Evolutionary conservation across 345 rosid species (phyloP).

Genomic region (Cochlearia excelsa): DNA sequence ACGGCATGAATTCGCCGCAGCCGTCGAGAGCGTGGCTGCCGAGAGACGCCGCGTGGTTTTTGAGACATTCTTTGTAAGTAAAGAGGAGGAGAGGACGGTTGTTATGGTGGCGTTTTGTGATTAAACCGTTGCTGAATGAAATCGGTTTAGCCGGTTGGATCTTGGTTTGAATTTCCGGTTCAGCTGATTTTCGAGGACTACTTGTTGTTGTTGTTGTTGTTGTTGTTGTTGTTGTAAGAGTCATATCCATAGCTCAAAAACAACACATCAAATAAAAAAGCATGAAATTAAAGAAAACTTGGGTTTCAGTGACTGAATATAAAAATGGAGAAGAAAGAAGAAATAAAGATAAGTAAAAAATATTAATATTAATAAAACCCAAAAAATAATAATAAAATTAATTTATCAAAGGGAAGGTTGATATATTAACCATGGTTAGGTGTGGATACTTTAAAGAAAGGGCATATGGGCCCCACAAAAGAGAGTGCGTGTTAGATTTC

Average conservation of each 20-base stretch:
- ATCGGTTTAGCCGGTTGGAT: conserved; percentile 61
- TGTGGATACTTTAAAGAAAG: too few species aligned
- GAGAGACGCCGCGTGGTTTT: conserved; percentile 72
- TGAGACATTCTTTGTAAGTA: conserved; percentile 66
- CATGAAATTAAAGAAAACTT: not conserved
- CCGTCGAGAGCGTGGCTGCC: conserved; percentile 83
- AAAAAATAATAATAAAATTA: not conserved
- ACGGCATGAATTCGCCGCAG: conserved; percentile 87
- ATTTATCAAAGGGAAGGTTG: conserved; percentile 4
- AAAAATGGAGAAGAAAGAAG: too few species aligned
- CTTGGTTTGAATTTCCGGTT: conserved; percentile 60
- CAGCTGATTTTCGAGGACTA: conserved; percentile 58
- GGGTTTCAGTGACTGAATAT: too few species aligned
- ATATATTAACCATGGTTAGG: conserved; percentile 32
- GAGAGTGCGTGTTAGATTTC: conserved; percentile 38
- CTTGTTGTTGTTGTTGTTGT: too few species aligned
- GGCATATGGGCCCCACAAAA: conserved; percentile 15
- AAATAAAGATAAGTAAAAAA: too few species aligned
- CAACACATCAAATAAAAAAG: too few species aligned
- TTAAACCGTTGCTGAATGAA: conserved; percentile 66
- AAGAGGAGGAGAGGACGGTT: conserved; percentile 35
- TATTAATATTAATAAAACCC: not conserved
- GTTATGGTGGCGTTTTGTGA: conserved; percentile 62
- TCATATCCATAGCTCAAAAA: conserved; percentile 53
- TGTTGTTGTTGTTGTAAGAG: conserved; percentile 20